phyloP scores from a whole-genome alignment of 495 filamentous ascomycete genomes.

The Xylaria grammica region DNA sequence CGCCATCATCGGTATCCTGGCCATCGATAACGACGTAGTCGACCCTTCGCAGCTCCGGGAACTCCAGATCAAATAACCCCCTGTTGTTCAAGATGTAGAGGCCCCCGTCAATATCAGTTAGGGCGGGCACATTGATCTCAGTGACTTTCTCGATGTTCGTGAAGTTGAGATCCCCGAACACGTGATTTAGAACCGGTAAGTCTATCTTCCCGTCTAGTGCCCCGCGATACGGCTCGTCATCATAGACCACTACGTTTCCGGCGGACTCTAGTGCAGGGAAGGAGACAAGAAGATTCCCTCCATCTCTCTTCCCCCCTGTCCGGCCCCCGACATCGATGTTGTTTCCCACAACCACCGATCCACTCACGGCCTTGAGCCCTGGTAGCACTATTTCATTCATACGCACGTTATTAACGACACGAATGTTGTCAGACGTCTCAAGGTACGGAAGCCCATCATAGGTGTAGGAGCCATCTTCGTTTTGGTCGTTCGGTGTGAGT shows the following conservation, averaged over 20 bases:
- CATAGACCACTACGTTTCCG: conserved; percentile 10
- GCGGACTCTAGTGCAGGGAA: conserved; percentile 8
- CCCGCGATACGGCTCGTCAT: neutral
- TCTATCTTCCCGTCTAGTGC: neutral
- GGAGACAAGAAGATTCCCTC: neutral
- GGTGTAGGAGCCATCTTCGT: conserved; percentile 6
- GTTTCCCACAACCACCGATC: neutral
- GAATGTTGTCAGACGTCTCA: conserved; percentile 6
- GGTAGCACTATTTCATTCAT: conserved; percentile 12
- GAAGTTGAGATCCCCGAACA: conserved; percentile 16
- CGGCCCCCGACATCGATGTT: neutral
- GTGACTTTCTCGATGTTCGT: neutral
- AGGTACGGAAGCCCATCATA: conserved; percentile 5
- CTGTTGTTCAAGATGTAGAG: neutral
- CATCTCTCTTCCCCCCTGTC: neutral
- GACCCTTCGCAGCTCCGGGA: neutral
- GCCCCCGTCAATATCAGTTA: conserved; percentile 11
- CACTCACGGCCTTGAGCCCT: conserved; percentile 4
- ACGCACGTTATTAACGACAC: conserved; percentile 2
- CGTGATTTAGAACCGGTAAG: conserved; percentile 6
- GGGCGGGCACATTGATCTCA: neutral
- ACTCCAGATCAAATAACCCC: neutral
- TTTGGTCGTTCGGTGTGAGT: conserved; percentile 1
- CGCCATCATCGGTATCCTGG: neutral
- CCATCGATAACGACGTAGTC: neutral